Evolutionary conservation across 805 yeast genomes (phyloP), one percentile per base, ranked within the genome.

Genomic region (Cyberlindnera maclurae): DNA sequence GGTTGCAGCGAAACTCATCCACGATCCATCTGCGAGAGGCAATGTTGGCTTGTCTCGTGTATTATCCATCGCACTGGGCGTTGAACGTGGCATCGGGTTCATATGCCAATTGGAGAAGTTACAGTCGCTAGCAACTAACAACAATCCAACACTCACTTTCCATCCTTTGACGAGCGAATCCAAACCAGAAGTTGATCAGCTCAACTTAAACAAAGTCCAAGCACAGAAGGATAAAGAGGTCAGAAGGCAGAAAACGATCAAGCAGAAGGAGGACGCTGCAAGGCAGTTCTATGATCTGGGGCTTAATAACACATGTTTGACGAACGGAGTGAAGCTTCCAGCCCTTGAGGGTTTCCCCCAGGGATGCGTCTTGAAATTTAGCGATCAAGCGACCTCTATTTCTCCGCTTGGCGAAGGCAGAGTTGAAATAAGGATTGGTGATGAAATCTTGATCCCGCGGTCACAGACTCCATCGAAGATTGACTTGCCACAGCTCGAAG

Each of bases 321-420:
- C 88, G 0, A 71, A 73, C 42, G 64, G 62, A 20, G 52, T 68
- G 37, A 73, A 71, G 43, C 46, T 83, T 1, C 87, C 89, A 1
- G 51, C 58, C 0, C 57, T 74, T 2, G 67, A 74, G 4, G 54
- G 55, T 0, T 54, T 82, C 15, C 80, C 84, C 1, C 45, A 63
- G 31, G 93, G 94, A 12, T 89, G 82, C 0, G 37, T 73, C 6
- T 36, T 83, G 18, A 73, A 68, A 38, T 64, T 79, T 46, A 73
- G 71, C 37, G 50, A 45, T 16, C 43, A 46, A 15, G 37, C 50
- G 2, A 39, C 74, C 6, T 77, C 81, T 73, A 40, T 69, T 5
- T 46, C 57, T 10, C 63, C 71, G 1, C 42, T 46, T 24, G 60
- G 59, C 30, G 49, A 65, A 24, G 64, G 63, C 12, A 58, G 50